A percentile compares a stretch with the other conserved stretches of the same genome.
These are phyloP conservation scores for Echeveria elegans DNA, from an alignment of 164 flowering plant species.

Conservation along the genomic window DNA sequence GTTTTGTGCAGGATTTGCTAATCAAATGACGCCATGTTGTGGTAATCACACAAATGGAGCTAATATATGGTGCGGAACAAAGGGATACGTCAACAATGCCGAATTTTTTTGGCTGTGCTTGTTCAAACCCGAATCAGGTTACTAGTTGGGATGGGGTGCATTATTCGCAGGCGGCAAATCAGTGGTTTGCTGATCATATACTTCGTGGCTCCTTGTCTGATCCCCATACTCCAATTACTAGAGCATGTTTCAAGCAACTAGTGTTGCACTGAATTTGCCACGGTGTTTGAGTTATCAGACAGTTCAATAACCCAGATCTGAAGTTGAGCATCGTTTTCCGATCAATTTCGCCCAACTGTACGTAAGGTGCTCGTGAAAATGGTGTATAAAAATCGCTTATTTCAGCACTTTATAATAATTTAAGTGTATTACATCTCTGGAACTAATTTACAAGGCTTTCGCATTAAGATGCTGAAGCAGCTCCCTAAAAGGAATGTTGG, in stretches of 20 bases:
- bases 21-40: slow-evolving; percentile 52
- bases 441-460: background rate
- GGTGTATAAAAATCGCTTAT: background rate
- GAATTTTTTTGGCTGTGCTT: slow-evolving; percentile 34
- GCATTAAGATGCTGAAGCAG: too few species aligned
- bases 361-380: background rate
- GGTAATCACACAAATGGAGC: slow-evolving; percentile 33
- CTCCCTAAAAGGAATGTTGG: too few species aligned
- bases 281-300: background rate
- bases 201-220: slow-evolving; percentile 44
- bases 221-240: slow-evolving; percentile 37
- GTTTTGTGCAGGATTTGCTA: slow-evolving; percentile 36
- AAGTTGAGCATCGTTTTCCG: too few species aligned
- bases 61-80: slow-evolving; percentile 52
- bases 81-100: slow-evolving; percentile 23
- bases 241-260: slow-evolving; percentile 34
- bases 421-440: background rate
- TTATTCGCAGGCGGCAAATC: slow-evolving; percentile 53
- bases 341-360: too few species aligned
- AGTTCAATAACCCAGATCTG: background rate
- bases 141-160: slow-evolving; percentile 71
- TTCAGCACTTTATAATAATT: background rate
- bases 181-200: slow-evolving; percentile 43
- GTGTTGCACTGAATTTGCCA: background rate
- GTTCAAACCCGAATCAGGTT: slow-evolving; percentile 26